A percentile compares a stretch with the other conserved stretches of the same genome.
Conservation (phyloP, 352 stramenopile genomes). For the Globisporangium canariense region DNA sequence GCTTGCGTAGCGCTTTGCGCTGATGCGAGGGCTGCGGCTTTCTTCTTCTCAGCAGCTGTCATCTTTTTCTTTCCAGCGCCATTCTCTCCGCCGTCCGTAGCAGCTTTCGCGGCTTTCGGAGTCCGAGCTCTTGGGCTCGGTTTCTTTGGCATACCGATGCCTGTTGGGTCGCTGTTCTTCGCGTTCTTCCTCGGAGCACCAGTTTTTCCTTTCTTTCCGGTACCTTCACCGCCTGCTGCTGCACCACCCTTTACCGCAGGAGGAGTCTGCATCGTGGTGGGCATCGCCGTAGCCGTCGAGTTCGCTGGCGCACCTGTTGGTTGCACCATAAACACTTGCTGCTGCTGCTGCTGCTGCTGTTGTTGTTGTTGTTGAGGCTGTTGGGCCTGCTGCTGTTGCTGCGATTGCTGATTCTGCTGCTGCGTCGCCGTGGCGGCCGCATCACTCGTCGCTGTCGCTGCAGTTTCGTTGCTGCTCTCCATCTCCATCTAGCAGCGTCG, state of each 20-base stretch:
- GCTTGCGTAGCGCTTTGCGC: background rate
- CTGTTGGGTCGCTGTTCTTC: slow-evolving; percentile 15
- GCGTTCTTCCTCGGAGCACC: slow-evolving; percentile 20
- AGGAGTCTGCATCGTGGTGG: background rate
- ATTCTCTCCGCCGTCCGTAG: slow-evolving; percentile 23
- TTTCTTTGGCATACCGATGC: slow-evolving; percentile 23
- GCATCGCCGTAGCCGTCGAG: too few relatives aligned
- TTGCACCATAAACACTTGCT: slow-evolving; percentile 4
- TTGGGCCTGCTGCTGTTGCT: slow-evolving; percentile 5
- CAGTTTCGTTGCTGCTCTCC: slow-evolving; percentile 1
- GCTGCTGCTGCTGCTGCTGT: slow-evolving; percentile 4
- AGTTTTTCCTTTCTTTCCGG: background rate
- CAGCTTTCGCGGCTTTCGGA: slow-evolving; percentile 20
- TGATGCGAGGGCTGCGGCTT: background rate
- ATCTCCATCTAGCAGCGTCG: slow-evolving; percentile 4
- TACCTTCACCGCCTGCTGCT: background rate
- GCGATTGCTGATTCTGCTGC: background rate
- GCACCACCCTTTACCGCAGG: background rate
- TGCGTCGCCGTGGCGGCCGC: background rate
- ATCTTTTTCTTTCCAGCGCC: slow-evolving; percentile 16
- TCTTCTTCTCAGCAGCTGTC: slow-evolving; percentile 19
- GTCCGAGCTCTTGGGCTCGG: slow-evolving; percentile 27
- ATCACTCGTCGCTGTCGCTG: background rate
- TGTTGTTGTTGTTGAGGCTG: background rate
- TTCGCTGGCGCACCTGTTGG: background rate